Percentiles rank a stretch among this genome's conserved stretches.
phyloP scores from a whole-genome alignment of 257 asterid species.

The Plantago ovata region DNA sequence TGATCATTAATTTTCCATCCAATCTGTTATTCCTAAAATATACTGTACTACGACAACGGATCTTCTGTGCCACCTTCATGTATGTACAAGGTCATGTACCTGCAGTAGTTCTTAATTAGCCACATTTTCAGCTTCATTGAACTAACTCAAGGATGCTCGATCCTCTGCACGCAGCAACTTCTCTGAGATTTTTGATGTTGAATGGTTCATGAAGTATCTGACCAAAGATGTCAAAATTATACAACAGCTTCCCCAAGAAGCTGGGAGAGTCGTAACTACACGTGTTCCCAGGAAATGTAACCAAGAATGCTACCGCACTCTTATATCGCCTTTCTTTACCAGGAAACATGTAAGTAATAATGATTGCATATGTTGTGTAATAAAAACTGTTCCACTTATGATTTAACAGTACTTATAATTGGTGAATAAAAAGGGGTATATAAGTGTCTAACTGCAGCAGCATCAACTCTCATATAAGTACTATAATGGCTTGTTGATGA shows the following conservation, averaged over 20 bases:
- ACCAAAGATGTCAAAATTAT: conserved; percentile 49
- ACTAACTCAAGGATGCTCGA: neutral
- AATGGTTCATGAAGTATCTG: conserved; percentile 45
- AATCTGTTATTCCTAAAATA: neutral
- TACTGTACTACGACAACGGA: too few species aligned
- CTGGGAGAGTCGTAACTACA: conserved; percentile 38
- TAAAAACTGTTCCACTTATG: too few species aligned
- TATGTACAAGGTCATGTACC: too few species aligned
- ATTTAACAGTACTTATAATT: neutral
- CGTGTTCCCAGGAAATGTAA: conserved; percentile 77
- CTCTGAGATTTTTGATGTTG: conserved; percentile 65
- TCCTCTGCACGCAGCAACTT: conserved; percentile 57
- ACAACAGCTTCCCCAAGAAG: conserved; percentile 40
- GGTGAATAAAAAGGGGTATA: conserved; percentile 11
- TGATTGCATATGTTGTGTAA: too few species aligned
- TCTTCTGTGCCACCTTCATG: too few species aligned
- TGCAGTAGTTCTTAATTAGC: neutral
- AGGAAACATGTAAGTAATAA: conserved; percentile 53
- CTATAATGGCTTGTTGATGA: conserved; percentile 28
- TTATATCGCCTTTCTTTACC: conserved; percentile 48
- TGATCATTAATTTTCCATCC: neutral
- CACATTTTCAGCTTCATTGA: neutral
- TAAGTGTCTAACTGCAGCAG: conserved; percentile 3
- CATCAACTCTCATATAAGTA: conserved; percentile 23
- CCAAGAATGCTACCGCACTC: conserved; percentile 50